Conservation (phyloP, 345 rosid genomes). For the Aegle marmelos region DNA sequence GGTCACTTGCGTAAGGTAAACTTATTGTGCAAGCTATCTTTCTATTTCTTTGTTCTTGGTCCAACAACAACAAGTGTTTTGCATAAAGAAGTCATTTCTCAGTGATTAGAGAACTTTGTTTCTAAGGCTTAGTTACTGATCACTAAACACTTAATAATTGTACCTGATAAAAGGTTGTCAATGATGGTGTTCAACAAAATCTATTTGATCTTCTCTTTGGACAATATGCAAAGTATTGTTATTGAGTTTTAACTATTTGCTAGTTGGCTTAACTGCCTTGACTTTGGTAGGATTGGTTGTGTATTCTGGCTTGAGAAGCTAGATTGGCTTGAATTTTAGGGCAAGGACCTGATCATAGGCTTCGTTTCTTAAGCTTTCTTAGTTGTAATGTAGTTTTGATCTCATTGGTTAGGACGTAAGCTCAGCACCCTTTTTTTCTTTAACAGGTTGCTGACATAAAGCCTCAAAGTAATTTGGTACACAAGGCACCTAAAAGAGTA, state of each 20-base stretch:
- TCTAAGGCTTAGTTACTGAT: background rate
- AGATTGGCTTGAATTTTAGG: background rate
- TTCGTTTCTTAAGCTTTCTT: background rate
- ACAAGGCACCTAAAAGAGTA: slow-evolving; percentile 81
- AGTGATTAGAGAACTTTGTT: background rate
- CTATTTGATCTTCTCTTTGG: background rate
- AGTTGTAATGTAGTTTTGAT: background rate
- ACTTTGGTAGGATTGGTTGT: background rate
- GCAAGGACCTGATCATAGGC: background rate
- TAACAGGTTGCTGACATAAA: slow-evolving; percentile 59
- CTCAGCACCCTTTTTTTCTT: slow-evolving; percentile 12
- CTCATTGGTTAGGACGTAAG: background rate
- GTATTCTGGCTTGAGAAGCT: background rate
- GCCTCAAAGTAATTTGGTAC: slow-evolving; percentile 62
- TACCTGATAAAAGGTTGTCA: background rate
- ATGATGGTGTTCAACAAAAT: background rate
- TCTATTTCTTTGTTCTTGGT: background rate
- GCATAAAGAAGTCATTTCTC: background rate
- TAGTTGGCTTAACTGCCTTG: background rate
- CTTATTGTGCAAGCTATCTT: background rate
- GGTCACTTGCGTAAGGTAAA: slow-evolving; percentile 74
- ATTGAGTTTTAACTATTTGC: background rate
- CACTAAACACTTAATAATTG: background rate
- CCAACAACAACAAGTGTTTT: background rate
- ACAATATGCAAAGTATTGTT: background rate